A percentile compares a stretch with the other conserved stretches of the same genome.
Evolutionary conservation across 179 eudicot species (phyloP).

Genomic region (Spergularia azorica): DNA sequence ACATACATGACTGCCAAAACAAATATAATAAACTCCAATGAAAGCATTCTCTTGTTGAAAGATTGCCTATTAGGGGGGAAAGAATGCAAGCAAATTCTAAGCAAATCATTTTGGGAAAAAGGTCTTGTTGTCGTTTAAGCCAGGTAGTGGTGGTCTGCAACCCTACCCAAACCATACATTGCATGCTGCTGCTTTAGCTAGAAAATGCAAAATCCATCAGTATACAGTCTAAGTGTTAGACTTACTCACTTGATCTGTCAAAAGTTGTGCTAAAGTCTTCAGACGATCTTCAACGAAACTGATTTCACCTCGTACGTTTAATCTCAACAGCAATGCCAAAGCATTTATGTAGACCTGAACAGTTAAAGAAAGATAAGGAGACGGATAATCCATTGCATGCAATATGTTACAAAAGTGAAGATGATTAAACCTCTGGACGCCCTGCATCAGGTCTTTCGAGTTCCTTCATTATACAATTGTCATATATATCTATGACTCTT

Average conservation of each 20-base stretch:
- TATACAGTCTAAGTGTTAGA: not conserved
- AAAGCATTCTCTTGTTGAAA: no score
- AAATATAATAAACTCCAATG: no score
- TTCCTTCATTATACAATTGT: conserved; percentile 45
- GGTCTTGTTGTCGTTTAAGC: no score
- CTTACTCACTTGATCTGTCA: conserved; percentile 68
- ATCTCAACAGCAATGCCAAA: conserved; percentile 71
- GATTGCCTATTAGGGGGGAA: no score
- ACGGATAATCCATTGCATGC: not conserved
- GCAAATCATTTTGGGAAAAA: no score
- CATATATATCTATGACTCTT: conserved; percentile 69
- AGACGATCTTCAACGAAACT: conserved; percentile 51
- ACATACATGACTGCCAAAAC: not conserved
- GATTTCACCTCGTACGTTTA: conserved; percentile 61
- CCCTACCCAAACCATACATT: no score
- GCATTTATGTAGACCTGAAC: conserved; percentile 79
- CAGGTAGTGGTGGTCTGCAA: no score
- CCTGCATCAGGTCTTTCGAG: conserved; percentile 33
- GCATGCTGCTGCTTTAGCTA: not conserved
- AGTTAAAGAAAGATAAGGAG: not conserved
- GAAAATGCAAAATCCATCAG: not conserved
- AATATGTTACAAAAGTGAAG: conserved; percentile 2
- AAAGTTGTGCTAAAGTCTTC: conserved; percentile 48
- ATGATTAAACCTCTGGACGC: conserved; percentile 30
- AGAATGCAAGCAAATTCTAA: no score